Evolutionary conservation across 805 yeast genomes (phyloP).

Genomic region (Starmerella kuoi): DNA sequence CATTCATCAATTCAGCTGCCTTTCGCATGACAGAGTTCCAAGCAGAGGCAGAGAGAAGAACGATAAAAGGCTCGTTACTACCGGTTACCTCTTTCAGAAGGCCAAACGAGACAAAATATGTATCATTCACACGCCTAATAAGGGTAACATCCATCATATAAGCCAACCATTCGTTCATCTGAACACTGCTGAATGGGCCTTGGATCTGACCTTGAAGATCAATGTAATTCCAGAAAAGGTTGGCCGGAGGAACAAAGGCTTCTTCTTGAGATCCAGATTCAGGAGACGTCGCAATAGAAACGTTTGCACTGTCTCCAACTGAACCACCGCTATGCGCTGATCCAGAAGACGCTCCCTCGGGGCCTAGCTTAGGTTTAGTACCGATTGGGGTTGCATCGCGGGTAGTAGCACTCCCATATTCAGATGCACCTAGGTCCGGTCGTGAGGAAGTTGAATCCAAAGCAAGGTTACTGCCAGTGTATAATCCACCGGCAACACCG

Average conservation of each 20-base stretch:
- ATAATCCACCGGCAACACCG: background rate
- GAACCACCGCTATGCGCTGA: background rate
- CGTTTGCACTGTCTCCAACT: background rate
- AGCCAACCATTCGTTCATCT: conserved; percentile 63
- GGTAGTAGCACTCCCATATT: too few relatives aligned
- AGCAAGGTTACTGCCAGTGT: background rate
- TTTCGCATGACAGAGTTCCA: conserved; percentile 15
- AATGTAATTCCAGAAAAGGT: conserved; percentile 49
- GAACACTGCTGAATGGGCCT: conserved; percentile 65
- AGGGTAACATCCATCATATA: conserved; percentile 40
- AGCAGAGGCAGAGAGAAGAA: conserved; percentile 7
- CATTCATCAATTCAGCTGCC: background rate
- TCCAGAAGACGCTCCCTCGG: too few relatives aligned
- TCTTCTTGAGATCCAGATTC: background rate
- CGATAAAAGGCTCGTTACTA: conserved; percentile 50
- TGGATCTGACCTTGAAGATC: conserved; percentile 61
- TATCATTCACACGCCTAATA: conserved; percentile 49
- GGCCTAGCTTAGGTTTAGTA: too few relatives aligned
- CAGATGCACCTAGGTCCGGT: too few relatives aligned
- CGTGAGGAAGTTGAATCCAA: too few relatives aligned
- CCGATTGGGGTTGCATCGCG: too few relatives aligned
- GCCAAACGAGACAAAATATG: conserved; percentile 38
- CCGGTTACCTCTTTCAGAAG: conserved; percentile 41
- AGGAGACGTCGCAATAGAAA: background rate
- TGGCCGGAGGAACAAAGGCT: background rate